Percentiles rank a stretch among this genome's conserved stretches.
phyloP scores from a whole-genome alignment of 1,139 yeast species.

The Nakaseomyces delphensis region DNA sequence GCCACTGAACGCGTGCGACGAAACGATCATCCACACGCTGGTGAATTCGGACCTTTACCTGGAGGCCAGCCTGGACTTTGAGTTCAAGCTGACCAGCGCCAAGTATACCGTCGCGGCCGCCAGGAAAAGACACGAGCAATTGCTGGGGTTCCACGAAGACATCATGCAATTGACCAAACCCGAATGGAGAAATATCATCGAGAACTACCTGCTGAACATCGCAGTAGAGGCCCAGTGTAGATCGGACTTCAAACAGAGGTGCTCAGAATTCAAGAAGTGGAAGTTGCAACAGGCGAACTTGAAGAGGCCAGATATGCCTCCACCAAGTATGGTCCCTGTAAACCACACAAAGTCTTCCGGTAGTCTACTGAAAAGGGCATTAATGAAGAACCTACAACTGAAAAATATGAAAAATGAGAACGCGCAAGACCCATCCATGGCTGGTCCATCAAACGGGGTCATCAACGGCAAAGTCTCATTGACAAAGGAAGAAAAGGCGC shows the following conservation, averaged over 20 bases:
- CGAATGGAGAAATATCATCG: conserved; percentile 63
- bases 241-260: conserved; percentile 44
- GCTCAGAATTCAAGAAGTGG: conserved; percentile 38
- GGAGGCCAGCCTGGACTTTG: conserved; percentile 47
- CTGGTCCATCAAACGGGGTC: conserved; percentile 5
- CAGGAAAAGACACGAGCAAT: conserved; percentile 39
- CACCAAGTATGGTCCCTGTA: conserved; percentile 26
- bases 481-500: conserved; percentile 45
- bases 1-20: conserved; percentile 45
- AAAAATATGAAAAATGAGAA: conserved; percentile 11
- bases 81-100: conserved; percentile 50
- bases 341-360: conserved; percentile 8
- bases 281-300: conserved; percentile 24
- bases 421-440: conserved; percentile 1
- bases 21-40: conserved; percentile 39
- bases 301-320: conserved; percentile 30
- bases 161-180: conserved; percentile 36
- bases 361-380: conserved; percentile 22
- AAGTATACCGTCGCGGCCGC: conserved; percentile 51
- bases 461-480: conserved; percentile 29
- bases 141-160: conserved; percentile 21
- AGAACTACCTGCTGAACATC: conserved; percentile 51
- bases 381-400: conserved; percentile 23
- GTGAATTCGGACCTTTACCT: conserved; percentile 49
- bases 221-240: conserved; percentile 66